Conservation (phyloP, 2,329 filamentous ascomycete genomes). For the Epichloe scottii region DNA sequence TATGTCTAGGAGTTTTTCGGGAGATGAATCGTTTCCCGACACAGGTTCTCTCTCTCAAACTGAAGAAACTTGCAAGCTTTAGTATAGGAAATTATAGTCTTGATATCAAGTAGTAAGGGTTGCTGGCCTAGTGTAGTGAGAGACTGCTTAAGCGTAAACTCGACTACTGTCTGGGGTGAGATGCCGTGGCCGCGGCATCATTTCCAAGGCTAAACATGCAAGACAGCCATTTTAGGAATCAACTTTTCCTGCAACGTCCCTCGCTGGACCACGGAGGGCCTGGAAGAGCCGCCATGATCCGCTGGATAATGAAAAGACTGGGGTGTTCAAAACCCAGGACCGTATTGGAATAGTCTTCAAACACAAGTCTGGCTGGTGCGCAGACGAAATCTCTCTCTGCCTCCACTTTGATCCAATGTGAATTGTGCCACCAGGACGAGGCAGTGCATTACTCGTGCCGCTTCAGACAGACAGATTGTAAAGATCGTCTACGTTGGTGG, state of each 20-base stretch:
- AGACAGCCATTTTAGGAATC: too few relatives aligned
- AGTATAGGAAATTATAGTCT: too few relatives aligned
- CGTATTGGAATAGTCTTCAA: neutral
- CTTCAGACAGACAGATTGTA: too few relatives aligned
- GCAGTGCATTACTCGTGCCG: neutral
- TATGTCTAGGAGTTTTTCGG: conserved; percentile 32
- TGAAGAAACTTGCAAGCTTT: conserved; percentile 20
- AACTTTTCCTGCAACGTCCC: too few relatives aligned
- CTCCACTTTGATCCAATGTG: neutral
- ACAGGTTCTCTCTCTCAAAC: conserved; percentile 23
- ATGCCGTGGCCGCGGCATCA: too few relatives aligned
- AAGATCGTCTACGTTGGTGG: neutral
- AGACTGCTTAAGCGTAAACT: too few relatives aligned
- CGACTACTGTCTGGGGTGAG: too few relatives aligned
- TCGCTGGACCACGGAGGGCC: too few relatives aligned
- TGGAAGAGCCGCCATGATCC: neutral
- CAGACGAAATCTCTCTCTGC: neutral
- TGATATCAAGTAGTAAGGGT: too few relatives aligned
- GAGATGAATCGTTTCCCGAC: conserved; percentile 42
- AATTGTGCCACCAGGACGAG: neutral
- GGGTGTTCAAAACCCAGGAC: neutral
- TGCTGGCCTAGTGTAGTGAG: too few relatives aligned
- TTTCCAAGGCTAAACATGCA: too few relatives aligned
- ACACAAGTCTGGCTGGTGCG: conserved; percentile 1
- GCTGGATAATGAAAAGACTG: neutral